Percentiles rank a stretch among this genome's conserved stretches.
Evolutionary conservation across 2,329 filamentous ascomycete genomes (phyloP).

Genomic region (Fusarium sambucinum): DNA sequence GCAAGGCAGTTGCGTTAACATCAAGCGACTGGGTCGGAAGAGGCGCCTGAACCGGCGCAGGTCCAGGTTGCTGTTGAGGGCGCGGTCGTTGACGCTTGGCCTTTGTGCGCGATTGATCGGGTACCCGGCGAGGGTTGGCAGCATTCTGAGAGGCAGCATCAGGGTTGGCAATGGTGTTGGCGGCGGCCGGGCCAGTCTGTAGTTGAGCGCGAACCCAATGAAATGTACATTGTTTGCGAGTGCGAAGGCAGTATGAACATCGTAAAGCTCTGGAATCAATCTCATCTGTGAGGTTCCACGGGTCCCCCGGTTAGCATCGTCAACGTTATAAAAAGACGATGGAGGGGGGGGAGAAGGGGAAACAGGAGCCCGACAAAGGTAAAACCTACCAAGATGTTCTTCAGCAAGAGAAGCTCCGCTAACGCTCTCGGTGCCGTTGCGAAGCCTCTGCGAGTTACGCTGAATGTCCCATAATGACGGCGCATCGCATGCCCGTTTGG

Average conservation of each 20-base stretch:
- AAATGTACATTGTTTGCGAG: conserved; percentile 48
- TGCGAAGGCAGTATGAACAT: conserved; percentile 48
- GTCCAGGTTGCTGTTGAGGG: conserved; percentile 42
- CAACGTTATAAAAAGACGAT: conserved; percentile 33
- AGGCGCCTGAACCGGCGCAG: conserved; percentile 40
- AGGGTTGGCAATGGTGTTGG: conserved; percentile 22
- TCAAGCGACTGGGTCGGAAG: conserved; percentile 44
- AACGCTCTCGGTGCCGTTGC: conserved; percentile 36
- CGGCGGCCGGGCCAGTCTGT: conserved; percentile 42
- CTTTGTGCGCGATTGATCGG: conserved; percentile 46
- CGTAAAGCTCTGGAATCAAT: conserved; percentile 47
- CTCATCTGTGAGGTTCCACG: conserved; percentile 43
- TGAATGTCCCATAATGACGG: conserved; percentile 49
- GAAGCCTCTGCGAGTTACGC: conserved; percentile 46
- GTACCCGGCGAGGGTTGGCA: conserved; percentile 39
- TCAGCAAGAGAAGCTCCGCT: conserved; percentile 45
- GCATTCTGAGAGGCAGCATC: conserved; percentile 37
- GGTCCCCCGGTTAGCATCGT: conserved; percentile 43
- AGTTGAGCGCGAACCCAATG: conserved; percentile 48
- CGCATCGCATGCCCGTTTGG: conserved; percentile 49
- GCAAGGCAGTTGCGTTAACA: conserved; percentile 46
- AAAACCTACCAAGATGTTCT: conserved; percentile 46
- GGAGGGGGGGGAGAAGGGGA: conserved; percentile 17
- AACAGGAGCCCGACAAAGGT: not conserved
- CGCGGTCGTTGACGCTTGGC: conserved; percentile 47